A percentile compares a stretch with the other conserved stretches of the same genome.
phyloP scores from a whole-genome alignment of 129 eudicot species.

The Escallonia rubra region DNA sequence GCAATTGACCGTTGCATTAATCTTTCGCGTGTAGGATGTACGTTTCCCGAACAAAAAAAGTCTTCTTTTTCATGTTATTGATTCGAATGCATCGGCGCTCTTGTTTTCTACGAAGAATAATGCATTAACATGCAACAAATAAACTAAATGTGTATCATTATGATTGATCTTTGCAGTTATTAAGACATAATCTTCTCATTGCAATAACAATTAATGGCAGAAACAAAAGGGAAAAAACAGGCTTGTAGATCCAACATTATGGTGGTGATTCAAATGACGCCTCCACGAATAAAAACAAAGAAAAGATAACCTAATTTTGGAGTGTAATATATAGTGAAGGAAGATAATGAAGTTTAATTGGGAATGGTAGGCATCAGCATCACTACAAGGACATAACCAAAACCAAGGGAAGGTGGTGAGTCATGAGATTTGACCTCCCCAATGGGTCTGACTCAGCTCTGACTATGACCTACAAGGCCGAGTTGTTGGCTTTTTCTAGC shows the following conservation, averaged over 20 bases:
- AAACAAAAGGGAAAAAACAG: too few species aligned
- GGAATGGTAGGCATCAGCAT: slow-evolving; percentile 14
- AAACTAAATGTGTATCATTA: too few species aligned
- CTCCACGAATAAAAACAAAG: background rate
- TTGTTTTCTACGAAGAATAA: too few species aligned
- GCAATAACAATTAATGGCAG: too few species aligned
- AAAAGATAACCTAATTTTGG: background rate
- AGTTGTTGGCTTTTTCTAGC: background rate
- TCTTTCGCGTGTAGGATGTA: too few species aligned
- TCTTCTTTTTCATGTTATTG: too few species aligned
- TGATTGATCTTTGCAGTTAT: too few species aligned
- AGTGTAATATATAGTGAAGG: background rate
- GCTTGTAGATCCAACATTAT: background rate
- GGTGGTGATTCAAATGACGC: background rate
- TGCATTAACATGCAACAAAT: too few species aligned
- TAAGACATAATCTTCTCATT: too few species aligned
- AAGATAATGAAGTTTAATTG: slow-evolving; percentile 5
- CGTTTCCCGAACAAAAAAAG: too few species aligned
- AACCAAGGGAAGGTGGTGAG: slow-evolving; percentile 10
- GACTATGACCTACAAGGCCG: slow-evolving; percentile 5
- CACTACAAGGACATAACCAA: slow-evolving; percentile 4
- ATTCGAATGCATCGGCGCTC: too few species aligned
- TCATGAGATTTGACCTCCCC: slow-evolving; percentile 6
- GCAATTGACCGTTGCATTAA: too few species aligned
- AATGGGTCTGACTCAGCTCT: slow-evolving; percentile 16